phyloP scores from a whole-genome alignment of 2,329 filamentous ascomycete species.

The Fusarium napiforme region DNA sequence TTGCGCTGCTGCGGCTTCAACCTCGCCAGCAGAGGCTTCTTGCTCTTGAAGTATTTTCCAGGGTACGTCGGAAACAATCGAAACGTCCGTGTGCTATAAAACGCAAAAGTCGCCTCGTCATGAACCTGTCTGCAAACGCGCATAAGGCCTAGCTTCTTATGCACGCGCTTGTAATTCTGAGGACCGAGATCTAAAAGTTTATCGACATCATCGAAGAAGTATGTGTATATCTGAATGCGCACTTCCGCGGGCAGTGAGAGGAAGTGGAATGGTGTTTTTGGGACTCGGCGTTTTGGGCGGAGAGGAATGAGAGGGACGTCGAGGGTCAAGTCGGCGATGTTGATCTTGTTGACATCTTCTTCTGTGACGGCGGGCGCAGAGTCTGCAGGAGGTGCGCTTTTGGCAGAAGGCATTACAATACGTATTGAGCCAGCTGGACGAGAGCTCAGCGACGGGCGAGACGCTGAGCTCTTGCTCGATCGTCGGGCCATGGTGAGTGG shows the following conservation, averaged over 20 bases:
- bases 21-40: constrained; percentile 75
- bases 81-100: constrained; percentile 72
- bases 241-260: constrained; percentile 76
- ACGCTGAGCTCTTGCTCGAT: constrained; percentile 36
- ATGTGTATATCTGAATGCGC: constrained; percentile 74
- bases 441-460: constrained; percentile 13
- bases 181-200: constrained; percentile 74
- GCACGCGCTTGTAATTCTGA: constrained; percentile 70
- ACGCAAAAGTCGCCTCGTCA: constrained; percentile 70
- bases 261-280: constrained; percentile 68
- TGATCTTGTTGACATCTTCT: constrained; percentile 54
- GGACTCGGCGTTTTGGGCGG: constrained; percentile 46
- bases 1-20: constrained; percentile 69
- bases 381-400: constrained; percentile 29
- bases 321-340: constrained; percentile 58
- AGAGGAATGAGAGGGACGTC: constrained; percentile 50
- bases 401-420: constrained; percentile 29
- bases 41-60: constrained; percentile 76
- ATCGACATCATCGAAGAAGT: constrained; percentile 66
- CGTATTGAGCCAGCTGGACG: constrained; percentile 35
- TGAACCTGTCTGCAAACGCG: constrained; percentile 70
- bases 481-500: constrained; percentile 38
- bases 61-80: constrained; percentile 74
- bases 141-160: constrained; percentile 69
- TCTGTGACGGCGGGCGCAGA: constrained; percentile 54